These are phyloP conservation scores for Epichloe uncinata DNA, from an alignment of 2,329 filamentous ascomycete species.

Conservation along the genomic window DNA sequence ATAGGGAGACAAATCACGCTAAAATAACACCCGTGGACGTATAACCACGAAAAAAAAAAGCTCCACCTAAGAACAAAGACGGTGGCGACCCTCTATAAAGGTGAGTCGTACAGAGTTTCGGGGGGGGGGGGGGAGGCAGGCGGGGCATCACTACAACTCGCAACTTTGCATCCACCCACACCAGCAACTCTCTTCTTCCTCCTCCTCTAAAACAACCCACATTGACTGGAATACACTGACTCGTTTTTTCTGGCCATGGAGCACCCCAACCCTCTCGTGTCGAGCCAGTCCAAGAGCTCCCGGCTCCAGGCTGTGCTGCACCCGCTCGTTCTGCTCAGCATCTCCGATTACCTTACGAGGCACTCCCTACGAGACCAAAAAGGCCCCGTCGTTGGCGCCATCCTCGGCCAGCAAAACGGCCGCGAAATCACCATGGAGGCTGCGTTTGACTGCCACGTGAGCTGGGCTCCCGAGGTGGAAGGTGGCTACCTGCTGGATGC, in stretches of 20 bases:
- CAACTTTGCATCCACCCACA: no score
- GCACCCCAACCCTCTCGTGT: slow-evolving; percentile 44
- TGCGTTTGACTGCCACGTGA: slow-evolving; percentile 69
- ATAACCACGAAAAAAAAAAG: no score
- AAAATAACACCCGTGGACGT: no score
- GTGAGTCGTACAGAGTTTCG: no score
- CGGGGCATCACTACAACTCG: no score
- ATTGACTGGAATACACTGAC: no score
- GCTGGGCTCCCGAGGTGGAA: slow-evolving; percentile 28
- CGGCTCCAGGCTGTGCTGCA: slow-evolving; percentile 79
- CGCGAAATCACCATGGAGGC: slow-evolving; percentile 85
- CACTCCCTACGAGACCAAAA: slow-evolving; percentile 65
- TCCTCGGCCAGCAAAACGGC: slow-evolving; percentile 87
- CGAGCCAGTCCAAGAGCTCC: slow-evolving; percentile 45
- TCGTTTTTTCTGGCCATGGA: slow-evolving; percentile 11
- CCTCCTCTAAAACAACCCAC: no score
- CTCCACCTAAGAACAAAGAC: no score
- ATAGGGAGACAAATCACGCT: no score
- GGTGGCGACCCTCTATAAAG: no score
- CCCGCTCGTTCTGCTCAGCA: slow-evolving; percentile 86
- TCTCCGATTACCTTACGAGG: slow-evolving; percentile 91
- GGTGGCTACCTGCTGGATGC: slow-evolving; percentile 50
- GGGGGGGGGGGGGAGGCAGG: no score
- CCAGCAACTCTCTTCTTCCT: no score
- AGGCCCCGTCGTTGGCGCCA: slow-evolving; percentile 69